phyloP scores from a whole-genome alignment of 306 rosid genomes.

The Ziziphus jujuba region DNA sequence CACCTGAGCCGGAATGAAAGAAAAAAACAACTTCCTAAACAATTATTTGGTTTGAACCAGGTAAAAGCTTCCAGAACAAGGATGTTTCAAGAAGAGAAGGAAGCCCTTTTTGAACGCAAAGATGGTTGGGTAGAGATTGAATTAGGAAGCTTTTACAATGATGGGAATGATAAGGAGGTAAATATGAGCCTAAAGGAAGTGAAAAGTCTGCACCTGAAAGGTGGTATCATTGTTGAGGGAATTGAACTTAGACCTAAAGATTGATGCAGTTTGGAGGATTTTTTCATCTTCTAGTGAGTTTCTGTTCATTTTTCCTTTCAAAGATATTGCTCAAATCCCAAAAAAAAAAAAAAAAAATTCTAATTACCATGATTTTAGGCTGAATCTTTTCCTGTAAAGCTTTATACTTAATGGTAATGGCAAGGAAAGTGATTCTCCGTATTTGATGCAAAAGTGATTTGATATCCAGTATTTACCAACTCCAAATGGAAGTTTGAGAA shows the following conservation, averaged over 20 bases:
- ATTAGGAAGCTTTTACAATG: conserved; percentile 53
- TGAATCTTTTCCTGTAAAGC: too few relatives aligned
- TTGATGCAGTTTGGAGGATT: background rate
- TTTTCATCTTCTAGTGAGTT: too few relatives aligned
- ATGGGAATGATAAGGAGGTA: conserved; percentile 32
- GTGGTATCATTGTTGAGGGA: conserved; percentile 68
- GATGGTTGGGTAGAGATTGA: conserved; percentile 66
- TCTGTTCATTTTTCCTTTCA: too few relatives aligned
- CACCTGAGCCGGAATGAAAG: conserved; percentile 26
- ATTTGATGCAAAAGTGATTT: too few relatives aligned
- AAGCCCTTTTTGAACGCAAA: background rate
- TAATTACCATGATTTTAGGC: too few relatives aligned
- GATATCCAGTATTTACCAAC: too few relatives aligned
- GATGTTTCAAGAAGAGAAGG: background rate
- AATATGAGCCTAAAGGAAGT: conserved; percentile 55
- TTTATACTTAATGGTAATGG: too few relatives aligned
- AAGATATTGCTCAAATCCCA: too few relatives aligned
- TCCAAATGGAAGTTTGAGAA: too few relatives aligned
- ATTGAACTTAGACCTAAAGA: conserved; percentile 57
- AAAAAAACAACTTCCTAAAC: background rate
- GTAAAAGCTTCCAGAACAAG: background rate
- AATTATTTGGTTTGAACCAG: too few relatives aligned
- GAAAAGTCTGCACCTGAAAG: conserved; percentile 60
- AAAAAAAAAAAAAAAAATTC: too few relatives aligned
- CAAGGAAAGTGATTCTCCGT: too few relatives aligned